Conservation (phyloP, 176 grass and related monocot genomes). For the Leersia perrieri region DNA sequence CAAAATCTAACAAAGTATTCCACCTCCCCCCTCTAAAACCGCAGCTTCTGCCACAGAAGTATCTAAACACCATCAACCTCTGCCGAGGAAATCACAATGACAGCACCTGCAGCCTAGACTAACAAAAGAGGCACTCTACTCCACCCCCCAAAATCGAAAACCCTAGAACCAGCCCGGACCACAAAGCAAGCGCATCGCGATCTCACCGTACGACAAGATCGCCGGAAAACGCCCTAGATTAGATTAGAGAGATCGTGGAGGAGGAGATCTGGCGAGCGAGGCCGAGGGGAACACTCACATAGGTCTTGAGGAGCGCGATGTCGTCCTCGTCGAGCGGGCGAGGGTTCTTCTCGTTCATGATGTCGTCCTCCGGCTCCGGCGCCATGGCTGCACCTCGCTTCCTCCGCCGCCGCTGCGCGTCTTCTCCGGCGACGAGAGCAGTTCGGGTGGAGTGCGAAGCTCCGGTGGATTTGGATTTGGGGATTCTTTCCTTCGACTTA, state of each 20-base stretch:
- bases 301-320: slow-evolving; percentile 82
- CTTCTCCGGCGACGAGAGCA: neutral
- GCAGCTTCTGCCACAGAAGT: neutral
- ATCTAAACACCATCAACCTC: neutral
- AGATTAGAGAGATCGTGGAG: neutral
- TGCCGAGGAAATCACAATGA: neutral
- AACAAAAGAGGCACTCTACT: neutral
- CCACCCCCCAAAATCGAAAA: neutral
- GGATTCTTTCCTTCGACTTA: neutral
- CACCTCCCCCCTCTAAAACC: neutral
- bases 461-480: neutral
- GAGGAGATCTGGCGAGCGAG: neutral
- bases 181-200: neutral
- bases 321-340: slow-evolving; percentile 76
- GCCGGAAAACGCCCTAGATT: neutral
- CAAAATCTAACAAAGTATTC: neutral
- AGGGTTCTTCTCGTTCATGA: slow-evolving; percentile 76
- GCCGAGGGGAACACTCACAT: slow-evolving; percentile 35
- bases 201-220: neutral
- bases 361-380: slow-evolving; percentile 65
- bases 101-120: neutral
- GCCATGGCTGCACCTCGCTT: slow-evolving; percentile 50
- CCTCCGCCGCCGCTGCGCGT: neutral
- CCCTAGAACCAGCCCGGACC: neutral
- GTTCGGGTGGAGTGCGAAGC: neutral